Evolutionary conservation across 2,329 filamentous ascomycete species (phyloP).

Genomic region (Neofusicoccum ribis): DNA sequence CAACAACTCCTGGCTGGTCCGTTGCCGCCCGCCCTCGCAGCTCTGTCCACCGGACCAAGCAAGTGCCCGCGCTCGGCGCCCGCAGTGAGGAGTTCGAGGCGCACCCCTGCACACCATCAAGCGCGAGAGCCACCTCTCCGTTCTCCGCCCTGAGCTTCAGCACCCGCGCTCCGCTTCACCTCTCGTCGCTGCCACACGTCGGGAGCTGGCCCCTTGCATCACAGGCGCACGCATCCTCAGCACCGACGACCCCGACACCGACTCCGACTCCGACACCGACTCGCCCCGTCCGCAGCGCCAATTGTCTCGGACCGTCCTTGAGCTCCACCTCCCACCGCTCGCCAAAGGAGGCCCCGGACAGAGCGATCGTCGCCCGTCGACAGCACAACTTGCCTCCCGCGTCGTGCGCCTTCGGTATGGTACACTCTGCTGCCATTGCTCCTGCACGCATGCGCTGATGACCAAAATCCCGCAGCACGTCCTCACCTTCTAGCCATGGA

Average conservation of each 20-base stretch:
- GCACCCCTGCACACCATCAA: constrained; percentile 9
- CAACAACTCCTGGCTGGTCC: constrained; percentile 9
- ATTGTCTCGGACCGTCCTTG: not conserved
- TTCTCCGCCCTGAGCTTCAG: constrained; percentile 1
- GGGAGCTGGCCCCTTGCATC: too few relatives aligned
- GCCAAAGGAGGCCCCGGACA: not conserved
- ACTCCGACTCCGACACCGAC: too few relatives aligned
- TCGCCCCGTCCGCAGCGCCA: not conserved
- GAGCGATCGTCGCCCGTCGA: constrained; percentile 3
- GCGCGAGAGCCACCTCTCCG: constrained; percentile 2
- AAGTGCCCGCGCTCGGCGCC: constrained; percentile 2
- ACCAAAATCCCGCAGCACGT: constrained; percentile 8
- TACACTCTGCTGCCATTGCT: constrained; percentile 10
- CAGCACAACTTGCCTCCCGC: constrained; percentile 4
- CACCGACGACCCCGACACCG: too few relatives aligned
- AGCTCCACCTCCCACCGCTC: not conserved
- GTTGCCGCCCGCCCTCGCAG: constrained; percentile 5
- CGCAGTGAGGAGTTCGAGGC: not conserved
- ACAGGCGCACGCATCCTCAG: not conserved
- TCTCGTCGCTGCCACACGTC: not conserved
- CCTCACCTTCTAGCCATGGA: not conserved
- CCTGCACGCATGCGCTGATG: constrained; percentile 2
- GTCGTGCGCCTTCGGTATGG: constrained; percentile 14
- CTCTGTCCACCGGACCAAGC: not conserved
- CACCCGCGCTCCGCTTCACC: not conserved